phyloP scores from a whole-genome alignment of 352 stramenopile genomes.

The Phytophthora sp. region DNA sequence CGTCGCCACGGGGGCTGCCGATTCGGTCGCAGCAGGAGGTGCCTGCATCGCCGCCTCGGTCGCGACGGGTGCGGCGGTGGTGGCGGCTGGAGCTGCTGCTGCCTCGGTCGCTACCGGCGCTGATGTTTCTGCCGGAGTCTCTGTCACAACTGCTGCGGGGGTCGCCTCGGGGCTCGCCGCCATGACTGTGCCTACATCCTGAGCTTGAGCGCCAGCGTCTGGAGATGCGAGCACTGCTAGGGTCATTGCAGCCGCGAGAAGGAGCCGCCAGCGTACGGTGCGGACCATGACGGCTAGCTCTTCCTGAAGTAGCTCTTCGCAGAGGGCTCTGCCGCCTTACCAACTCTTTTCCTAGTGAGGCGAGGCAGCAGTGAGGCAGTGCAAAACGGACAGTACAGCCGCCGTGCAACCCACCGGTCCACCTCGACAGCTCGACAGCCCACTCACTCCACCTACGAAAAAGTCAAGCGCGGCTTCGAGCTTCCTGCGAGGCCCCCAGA shows the following conservation, averaged over 20 bases:
- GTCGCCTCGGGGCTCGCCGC: conserved; percentile 9
- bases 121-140: neutral
- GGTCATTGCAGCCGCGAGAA: conserved; percentile 7
- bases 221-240: conserved; percentile 12
- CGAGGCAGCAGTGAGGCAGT: neutral
- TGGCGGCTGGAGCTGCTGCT: neutral
- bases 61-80: conserved; percentile 4
- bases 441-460: conserved; percentile 14
- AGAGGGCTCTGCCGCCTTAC: neutral
- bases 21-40: neutral
- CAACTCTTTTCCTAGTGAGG: conserved; percentile 11
- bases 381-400: conserved; percentile 19
- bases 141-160: neutral
- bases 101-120: conserved; percentile 3
- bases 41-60: neutral
- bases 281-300: conserved; percentile 19
- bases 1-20: conserved; percentile 12
- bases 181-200: conserved; percentile 15
- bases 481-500: conserved; percentile 16
- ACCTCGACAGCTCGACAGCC: no score
- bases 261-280: conserved; percentile 12
- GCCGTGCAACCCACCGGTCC: neutral
- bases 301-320: neutral
- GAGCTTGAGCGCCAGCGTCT: conserved; percentile 7
- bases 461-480: conserved; percentile 16